These are phyloP conservation scores for Neoascochyta sp. DNA, from an alignment of 2,329 filamentous ascomycete species.

Conservation along the genomic window DNA sequence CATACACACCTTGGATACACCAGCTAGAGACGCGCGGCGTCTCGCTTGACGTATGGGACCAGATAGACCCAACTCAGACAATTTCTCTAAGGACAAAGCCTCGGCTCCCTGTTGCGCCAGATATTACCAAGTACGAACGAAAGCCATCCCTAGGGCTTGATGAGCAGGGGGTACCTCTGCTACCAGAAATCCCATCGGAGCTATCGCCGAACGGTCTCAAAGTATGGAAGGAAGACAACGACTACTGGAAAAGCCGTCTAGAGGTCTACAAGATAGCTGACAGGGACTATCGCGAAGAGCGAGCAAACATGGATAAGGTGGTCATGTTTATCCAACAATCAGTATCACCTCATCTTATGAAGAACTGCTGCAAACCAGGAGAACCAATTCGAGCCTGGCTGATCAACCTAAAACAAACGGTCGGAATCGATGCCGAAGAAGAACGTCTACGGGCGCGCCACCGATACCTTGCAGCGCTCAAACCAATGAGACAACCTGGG, in stretches of 20 bases:
- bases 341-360: background rate
- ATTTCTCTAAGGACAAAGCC: no score
- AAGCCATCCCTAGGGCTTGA: no score
- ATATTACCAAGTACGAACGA: no score
- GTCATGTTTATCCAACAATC: background rate
- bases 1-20: no score
- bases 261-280: background rate
- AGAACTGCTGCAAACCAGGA: constrained; percentile 1
- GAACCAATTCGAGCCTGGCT: background rate
- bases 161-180: no score
- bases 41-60: no score
- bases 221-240: background rate
- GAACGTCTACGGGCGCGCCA: background rate
- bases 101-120: no score
- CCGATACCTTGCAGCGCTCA: background rate
- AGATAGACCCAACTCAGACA: no score
- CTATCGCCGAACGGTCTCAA: no score
- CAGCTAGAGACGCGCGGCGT: no score
- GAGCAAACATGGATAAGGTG: background rate
- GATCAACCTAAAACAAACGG: background rate
- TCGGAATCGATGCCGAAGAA: background rate
- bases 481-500: background rate
- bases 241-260: background rate
- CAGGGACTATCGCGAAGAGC: background rate
- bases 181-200: no score